These are phyloP conservation scores for Dissophora globulifera DNA, from an alignment of 192 early-diverging fungal species.

Conservation along the genomic window DNA sequence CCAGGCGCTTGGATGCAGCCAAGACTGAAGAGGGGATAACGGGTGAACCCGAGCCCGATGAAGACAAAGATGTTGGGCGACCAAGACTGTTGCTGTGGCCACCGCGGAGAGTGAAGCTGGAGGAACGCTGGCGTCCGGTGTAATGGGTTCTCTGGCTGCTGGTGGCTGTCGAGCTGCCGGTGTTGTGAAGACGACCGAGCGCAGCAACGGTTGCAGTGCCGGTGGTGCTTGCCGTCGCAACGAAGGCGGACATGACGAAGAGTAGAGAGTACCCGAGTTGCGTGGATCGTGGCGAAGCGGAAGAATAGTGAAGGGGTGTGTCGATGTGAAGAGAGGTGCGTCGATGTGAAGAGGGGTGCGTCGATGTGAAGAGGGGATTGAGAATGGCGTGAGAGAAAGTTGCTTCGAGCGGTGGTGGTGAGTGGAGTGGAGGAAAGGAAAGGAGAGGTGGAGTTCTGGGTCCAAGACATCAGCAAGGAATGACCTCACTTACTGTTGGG, in stretches of 20 bases:
- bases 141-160: background rate
- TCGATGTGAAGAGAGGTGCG: no score
- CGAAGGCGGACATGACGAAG: constrained; percentile 15
- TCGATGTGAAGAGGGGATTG: no score
- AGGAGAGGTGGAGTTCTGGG: background rate
- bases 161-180: background rate
- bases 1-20: background rate
- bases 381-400: no score
- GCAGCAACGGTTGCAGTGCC: constrained; percentile 17
- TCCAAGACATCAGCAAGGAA: no score
- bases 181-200: constrained; percentile 29
- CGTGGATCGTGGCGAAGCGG: background rate
- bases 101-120: constrained; percentile 18
- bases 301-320: no score
- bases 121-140: constrained; percentile 32
- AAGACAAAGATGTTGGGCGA: no score
- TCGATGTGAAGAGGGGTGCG: no score
- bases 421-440: background rate
- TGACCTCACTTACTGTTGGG: no score
- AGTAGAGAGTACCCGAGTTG: background rate
- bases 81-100: background rate
- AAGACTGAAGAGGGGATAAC: background rate
- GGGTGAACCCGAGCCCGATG: background rate
- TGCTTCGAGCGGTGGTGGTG: background rate
- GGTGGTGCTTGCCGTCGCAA: constrained; percentile 13